phyloP scores from a whole-genome alignment of 2,329 filamentous ascomycete species.

The Fusarium tuaranense region DNA sequence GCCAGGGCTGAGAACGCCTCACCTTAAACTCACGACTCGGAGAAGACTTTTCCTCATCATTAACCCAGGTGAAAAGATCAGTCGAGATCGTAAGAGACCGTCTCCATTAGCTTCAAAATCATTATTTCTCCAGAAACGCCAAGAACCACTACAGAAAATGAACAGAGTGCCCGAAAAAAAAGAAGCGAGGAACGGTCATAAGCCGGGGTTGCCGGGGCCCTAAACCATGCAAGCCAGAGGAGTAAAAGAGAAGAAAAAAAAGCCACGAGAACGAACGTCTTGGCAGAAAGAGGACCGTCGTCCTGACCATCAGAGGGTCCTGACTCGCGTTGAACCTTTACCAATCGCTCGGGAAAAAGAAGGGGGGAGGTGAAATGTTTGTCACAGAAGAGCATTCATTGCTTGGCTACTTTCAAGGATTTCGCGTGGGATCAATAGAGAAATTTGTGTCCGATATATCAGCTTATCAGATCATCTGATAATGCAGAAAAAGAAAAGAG shows the following conservation, averaged over 20 bases:
- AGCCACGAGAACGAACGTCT: background rate
- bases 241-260: background rate
- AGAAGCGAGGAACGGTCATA: conserved; percentile 6
- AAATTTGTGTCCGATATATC: background rate
- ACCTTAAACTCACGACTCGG: background rate
- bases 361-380: too few relatives aligned
- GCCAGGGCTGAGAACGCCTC: conserved; percentile 19
- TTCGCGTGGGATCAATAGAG: background rate
- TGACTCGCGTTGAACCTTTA: conserved; percentile 1
- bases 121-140: background rate
- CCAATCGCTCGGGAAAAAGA: background rate
- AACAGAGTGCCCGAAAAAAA: background rate
- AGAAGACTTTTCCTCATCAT: background rate
- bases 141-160: background rate
- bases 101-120: background rate
- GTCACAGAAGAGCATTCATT: background rate
- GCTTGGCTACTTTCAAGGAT: background rate
- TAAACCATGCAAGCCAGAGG: background rate
- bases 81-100: background rate
- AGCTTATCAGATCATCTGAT: conserved; percentile 39
- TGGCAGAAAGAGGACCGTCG: background rate
- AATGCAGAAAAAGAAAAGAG: conserved; percentile 8
- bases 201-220: background rate
- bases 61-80: background rate
- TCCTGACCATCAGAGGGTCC: background rate